Evolutionary conservation across 306 rosid species (phyloP).

Genomic region (Vicia sativa): DNA sequence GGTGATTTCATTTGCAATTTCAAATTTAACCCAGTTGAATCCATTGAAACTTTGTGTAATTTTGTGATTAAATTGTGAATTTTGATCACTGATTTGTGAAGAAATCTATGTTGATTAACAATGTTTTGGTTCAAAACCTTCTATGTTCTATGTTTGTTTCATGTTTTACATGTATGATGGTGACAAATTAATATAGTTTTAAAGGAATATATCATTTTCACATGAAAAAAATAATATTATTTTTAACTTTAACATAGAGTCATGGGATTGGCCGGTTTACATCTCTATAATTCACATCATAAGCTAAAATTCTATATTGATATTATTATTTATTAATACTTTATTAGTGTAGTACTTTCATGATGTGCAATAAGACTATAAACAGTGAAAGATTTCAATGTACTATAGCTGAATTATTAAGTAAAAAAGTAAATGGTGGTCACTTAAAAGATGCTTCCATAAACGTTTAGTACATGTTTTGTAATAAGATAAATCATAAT

Average conservation of each 20-base stretch:
- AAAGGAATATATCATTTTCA: neutral
- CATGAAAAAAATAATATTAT: neutral
- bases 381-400: neutral
- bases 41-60: conserved; percentile 27
- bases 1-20: conserved; percentile 22
- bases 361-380: neutral
- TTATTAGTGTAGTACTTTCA: neutral
- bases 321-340: neutral
- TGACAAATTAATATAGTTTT: neutral
- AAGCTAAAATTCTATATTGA: neutral
- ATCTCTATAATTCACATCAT: neutral
- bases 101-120: neutral
- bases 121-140: neutral
- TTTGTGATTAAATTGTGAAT: neutral
- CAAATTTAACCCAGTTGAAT: conserved; percentile 38
- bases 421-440: neutral
- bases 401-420: neutral
- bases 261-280: neutral
- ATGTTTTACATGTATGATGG: neutral
- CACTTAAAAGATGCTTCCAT: neutral
- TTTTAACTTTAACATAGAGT: conserved; percentile 1
- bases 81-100: conserved; percentile 4
- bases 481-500: neutral
- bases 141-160: neutral
- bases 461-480: neutral